Evolutionary conservation across 306 rosid genomes (phyloP).

Genomic region (Rubus idaeus): DNA sequence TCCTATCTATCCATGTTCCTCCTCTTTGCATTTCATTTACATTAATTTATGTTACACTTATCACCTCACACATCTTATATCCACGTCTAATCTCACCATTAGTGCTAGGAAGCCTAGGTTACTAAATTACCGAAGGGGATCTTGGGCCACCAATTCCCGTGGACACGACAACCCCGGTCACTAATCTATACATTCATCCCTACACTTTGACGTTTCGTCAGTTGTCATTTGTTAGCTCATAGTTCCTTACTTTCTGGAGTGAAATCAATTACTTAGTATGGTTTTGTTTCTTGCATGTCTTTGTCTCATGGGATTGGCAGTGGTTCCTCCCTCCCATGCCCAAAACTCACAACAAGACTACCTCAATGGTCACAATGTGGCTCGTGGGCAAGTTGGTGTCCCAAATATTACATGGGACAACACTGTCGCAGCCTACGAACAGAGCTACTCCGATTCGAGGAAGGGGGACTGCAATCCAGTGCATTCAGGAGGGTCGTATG

Average conservation of each 20-base stretch:
- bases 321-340: not conserved
- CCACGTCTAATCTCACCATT: too few species aligned
- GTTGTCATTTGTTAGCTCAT: too few species aligned
- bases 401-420: not conserved
- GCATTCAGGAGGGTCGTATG: slow-evolving; percentile 18
- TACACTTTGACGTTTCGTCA: too few species aligned
- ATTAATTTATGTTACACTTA: too few species aligned
- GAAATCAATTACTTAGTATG: not conserved
- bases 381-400: not conserved
- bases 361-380: not conserved
- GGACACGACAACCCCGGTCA: too few species aligned
- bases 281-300: not conserved
- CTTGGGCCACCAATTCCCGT: too few species aligned
- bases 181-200: too few species aligned
- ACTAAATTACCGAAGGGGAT: too few species aligned
- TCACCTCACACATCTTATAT: too few species aligned
- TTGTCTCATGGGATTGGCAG: not conserved
- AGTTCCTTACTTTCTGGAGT: not conserved
- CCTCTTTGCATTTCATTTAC: too few species aligned
- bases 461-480: not conserved
- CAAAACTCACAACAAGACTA: not conserved
- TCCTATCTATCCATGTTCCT: too few species aligned
- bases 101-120: too few species aligned
- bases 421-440: not conserved
- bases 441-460: not conserved